Percentiles rank a stretch among this genome's conserved stretches.
These are phyloP conservation scores for Magnusiomyces tetraspermus DNA, from an alignment of 1,139 yeast genomes.

Conservation along the genomic window DNA sequence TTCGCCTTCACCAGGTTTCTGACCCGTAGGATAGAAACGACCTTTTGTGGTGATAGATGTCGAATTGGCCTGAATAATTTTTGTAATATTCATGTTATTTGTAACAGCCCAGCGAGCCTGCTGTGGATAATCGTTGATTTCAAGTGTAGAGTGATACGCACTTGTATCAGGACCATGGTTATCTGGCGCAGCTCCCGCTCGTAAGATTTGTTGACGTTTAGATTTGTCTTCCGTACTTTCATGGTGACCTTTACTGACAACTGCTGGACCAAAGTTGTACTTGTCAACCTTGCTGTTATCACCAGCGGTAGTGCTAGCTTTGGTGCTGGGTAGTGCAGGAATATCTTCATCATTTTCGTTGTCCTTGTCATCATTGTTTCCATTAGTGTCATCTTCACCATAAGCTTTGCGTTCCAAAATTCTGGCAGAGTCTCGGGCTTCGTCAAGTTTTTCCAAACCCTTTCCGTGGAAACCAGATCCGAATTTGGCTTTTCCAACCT, in stretches of 20 bases:
- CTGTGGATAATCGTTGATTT: constrained; percentile 81
- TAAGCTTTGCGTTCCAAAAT: constrained; percentile 41
- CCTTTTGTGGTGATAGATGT: constrained; percentile 84
- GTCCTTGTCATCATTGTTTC: constrained; percentile 19
- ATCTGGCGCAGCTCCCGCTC: constrained; percentile 50
- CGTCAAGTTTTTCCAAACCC: constrained; percentile 76
- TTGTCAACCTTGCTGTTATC: background rate
- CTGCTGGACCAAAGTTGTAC: background rate
- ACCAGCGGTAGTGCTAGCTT: constrained; percentile 1
- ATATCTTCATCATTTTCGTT: constrained; percentile 21
- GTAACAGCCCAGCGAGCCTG: constrained; percentile 77
- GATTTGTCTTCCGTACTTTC: constrained; percentile 7
- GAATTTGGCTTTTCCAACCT: constrained; percentile 58
- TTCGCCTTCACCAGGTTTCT: constrained; percentile 39
- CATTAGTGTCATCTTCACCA: constrained; percentile 24
- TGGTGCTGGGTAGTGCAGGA: background rate
- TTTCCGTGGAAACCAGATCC: constrained; percentile 86
- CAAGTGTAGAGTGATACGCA: constrained; percentile 59
- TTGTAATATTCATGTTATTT: constrained; percentile 53
- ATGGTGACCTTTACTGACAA: constrained; percentile 13
- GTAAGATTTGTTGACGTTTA: constrained; percentile 12
- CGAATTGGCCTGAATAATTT: constrained; percentile 61
- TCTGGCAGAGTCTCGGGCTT: constrained; percentile 50
- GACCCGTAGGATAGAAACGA: constrained; percentile 53
- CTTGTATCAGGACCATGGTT: constrained; percentile 54